phyloP scores from a whole-genome alignment of 345 rosid genomes.

The Gossypium arboreum region DNA sequence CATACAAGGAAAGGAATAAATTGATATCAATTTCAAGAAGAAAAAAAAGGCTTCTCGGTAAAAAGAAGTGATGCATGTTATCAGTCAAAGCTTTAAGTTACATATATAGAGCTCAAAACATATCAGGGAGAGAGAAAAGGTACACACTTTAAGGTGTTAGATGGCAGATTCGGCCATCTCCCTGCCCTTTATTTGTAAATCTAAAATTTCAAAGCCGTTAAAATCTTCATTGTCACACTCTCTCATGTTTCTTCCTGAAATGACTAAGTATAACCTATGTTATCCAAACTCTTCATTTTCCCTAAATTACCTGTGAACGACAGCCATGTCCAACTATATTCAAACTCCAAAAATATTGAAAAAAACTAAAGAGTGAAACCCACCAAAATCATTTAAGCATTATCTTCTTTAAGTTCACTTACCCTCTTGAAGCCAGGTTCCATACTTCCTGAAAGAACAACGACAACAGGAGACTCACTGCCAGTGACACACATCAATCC shows the following conservation, averaged over 20 bases:
- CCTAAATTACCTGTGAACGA: not conserved
- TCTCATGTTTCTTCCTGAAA: conserved; percentile 1
- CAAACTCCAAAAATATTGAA: not conserved
- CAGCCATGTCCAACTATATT: not conserved
- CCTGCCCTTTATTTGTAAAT: not conserved
- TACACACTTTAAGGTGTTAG: not conserved
- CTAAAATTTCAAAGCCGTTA: not conserved
- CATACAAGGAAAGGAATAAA: not conserved
- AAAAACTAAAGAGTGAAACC: not conserved
- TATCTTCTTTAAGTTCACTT: conserved; percentile 14
- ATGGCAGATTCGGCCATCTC: not conserved
- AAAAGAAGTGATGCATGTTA: not conserved
- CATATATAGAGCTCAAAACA: not conserved
- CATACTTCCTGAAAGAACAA: conserved; percentile 98
- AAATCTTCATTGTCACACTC: not conserved
- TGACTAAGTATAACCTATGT: not conserved
- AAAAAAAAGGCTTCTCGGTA: not conserved
- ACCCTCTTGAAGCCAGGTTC: conserved; percentile 99
- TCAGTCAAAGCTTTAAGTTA: not conserved
- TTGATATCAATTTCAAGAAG: not conserved
- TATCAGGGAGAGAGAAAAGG: not conserved
- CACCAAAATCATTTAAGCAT: not conserved
- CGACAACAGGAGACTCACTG: conserved; percentile 98
- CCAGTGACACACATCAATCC: conserved; percentile 92
- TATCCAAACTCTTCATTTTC: not conserved